phyloP scores from a whole-genome alignment of 2,329 filamentous ascomycete genomes.

The Neofusicoccum kwambonambiense region DNA sequence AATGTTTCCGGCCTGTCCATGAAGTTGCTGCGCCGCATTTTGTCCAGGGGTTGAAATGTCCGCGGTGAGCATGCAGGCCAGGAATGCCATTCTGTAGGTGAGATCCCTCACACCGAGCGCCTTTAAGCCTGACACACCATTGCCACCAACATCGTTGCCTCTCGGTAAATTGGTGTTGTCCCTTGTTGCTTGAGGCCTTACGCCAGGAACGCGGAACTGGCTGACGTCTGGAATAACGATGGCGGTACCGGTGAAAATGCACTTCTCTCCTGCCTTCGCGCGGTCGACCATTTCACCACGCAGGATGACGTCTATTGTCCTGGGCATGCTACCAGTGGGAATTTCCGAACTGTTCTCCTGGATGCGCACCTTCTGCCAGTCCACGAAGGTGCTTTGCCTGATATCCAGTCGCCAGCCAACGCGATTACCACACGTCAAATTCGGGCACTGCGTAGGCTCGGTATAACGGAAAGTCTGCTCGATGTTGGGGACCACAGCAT shows the following conservation, averaged over 20 bases:
- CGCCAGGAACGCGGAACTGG: slow-evolving; percentile 85
- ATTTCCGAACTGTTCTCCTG: slow-evolving; percentile 99
- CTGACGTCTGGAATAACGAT: slow-evolving; percentile 98
- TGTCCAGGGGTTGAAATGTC: slow-evolving; percentile 81
- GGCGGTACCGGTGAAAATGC: slow-evolving; percentile 92
- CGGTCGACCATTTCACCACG: slow-evolving; percentile 97
- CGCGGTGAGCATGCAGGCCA: slow-evolving; percentile 92
- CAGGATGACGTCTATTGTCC: slow-evolving; percentile 95
- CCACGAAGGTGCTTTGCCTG: slow-evolving; percentile 92
- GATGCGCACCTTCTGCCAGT: slow-evolving; percentile 98
- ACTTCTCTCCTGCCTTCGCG: slow-evolving; percentile 96
- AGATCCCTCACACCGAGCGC: slow-evolving; percentile 90
- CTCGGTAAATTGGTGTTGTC: slow-evolving; percentile 74
- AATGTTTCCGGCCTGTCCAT: slow-evolving; percentile 77
- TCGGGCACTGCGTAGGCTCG: slow-evolving; percentile 93
- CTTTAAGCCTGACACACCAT: slow-evolving; percentile 84
- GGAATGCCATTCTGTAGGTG: slow-evolving; percentile 93
- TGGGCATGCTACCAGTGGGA: slow-evolving; percentile 95
- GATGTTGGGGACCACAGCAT: slow-evolving; percentile 79
- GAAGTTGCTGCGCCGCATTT: slow-evolving; percentile 64
- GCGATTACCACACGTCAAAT: slow-evolving; percentile 81
- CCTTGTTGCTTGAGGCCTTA: slow-evolving; percentile 77
- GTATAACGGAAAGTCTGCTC: slow-evolving; percentile 98
- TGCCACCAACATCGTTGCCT: slow-evolving; percentile 76
- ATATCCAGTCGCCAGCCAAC: slow-evolving; percentile 97